Evolutionary conservation across 2,329 filamentous ascomycete genomes (phyloP).

Genomic region (Aspergillus niger): DNA sequence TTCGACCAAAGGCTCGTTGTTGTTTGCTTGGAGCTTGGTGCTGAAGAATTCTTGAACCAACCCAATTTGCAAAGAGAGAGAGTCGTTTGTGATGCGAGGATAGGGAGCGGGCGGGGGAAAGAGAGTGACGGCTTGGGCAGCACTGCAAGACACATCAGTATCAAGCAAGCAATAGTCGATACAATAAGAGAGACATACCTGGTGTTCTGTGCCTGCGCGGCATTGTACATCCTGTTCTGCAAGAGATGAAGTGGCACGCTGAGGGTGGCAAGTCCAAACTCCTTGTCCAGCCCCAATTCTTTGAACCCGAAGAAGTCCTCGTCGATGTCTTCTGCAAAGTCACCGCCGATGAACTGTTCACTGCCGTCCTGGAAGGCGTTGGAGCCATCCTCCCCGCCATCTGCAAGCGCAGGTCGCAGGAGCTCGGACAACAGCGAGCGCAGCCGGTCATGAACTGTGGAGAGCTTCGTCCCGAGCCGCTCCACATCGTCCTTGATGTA

Average conservation of each 20-base stretch:
- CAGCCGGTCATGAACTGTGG: slow-evolving; percentile 89
- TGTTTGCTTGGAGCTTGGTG: slow-evolving; percentile 80
- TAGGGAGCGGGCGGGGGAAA: slow-evolving; percentile 67
- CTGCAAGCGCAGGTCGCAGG: slow-evolving; percentile 81
- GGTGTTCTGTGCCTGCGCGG: slow-evolving; percentile 75
- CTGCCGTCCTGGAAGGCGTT: slow-evolving; percentile 94
- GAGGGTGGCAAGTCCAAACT: slow-evolving; percentile 83
- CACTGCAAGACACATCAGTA: slow-evolving; percentile 24
- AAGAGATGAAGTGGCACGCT: slow-evolving; percentile 92
- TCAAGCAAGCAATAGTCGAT: not conserved
- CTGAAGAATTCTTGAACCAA: slow-evolving; percentile 91
- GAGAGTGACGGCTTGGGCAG: slow-evolving; percentile 56
- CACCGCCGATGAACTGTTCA: slow-evolving; percentile 93
- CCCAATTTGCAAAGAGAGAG: slow-evolving; percentile 76
- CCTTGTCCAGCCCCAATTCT: slow-evolving; percentile 85
- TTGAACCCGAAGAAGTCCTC: slow-evolving; percentile 99
- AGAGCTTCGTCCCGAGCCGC: slow-evolving; percentile 74
- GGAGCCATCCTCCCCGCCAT: slow-evolving; percentile 78
- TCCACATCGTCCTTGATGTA: slow-evolving; percentile 96
- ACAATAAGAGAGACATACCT: slow-evolving; percentile 45
- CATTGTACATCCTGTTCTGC: slow-evolving; percentile 83
- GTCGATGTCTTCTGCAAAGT: slow-evolving; percentile 95
- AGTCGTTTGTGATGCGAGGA: slow-evolving; percentile 77
- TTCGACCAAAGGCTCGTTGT: slow-evolving; percentile 80
- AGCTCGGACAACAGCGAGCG: slow-evolving; percentile 90